Percentiles rank a stretch among this genome's conserved stretches.
Evolutionary conservation across 2,329 filamentous ascomycete genomes (phyloP).

Genomic region (Tothia fuscella): DNA sequence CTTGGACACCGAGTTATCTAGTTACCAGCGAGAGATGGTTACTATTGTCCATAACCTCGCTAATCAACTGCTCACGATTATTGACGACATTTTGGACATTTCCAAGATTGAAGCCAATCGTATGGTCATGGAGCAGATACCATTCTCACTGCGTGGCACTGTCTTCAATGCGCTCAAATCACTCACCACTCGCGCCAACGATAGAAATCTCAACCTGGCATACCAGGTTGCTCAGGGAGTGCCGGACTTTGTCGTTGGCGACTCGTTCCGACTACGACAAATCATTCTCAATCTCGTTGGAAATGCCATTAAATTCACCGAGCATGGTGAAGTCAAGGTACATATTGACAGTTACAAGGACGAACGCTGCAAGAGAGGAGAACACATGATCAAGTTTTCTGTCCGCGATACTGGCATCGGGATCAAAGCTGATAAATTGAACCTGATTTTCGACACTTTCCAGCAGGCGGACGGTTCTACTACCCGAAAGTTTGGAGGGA

Average conservation of each 20-base stretch:
- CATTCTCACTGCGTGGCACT: constrained; percentile 84
- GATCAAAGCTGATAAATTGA: constrained; percentile 87
- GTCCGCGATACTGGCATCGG: constrained; percentile 95
- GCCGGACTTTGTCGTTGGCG: constrained; percentile 88
- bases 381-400: constrained; percentile 91
- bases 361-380: constrained; percentile 53
- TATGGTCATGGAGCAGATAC: constrained; percentile 97
- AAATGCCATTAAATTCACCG: constrained; percentile 98
- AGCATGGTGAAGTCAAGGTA: constrained; percentile 89
- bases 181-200: constrained; percentile 91
- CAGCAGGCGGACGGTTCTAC: constrained; percentile 96
- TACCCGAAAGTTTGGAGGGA: constrained; percentile 90
- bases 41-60: constrained; percentile 96
- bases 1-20: constrained; percentile 82
- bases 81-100: constrained; percentile 65
- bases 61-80: constrained; percentile 92
- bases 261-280: constrained; percentile 90
- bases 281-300: constrained; percentile 96
- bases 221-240: constrained; percentile 90
- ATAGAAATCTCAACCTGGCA: constrained; percentile 83
- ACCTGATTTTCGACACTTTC: constrained; percentile 97
- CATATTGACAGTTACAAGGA: constrained; percentile 67
- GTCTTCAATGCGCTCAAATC: constrained; percentile 98
- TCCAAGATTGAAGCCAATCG: constrained; percentile 82
- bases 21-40: constrained; percentile 94